phyloP scores from a whole-genome alignment of 768 basidiomycete species.

The Candolleomyces eurysporus region DNA sequence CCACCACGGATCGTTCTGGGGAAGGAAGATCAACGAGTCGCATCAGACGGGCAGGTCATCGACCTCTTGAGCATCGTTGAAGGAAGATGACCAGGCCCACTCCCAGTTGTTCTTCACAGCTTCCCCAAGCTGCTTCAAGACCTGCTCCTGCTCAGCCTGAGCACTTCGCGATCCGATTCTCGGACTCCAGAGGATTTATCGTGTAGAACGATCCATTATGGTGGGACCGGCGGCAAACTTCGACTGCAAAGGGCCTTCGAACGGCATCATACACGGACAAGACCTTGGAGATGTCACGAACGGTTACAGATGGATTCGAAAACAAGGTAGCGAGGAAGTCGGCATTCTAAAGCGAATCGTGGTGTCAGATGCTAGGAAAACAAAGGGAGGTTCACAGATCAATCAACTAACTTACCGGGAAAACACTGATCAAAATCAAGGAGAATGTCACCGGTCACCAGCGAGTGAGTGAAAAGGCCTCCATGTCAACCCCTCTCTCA shows the following conservation, averaged over 20 bases:
- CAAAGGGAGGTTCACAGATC: slow-evolving; percentile 30
- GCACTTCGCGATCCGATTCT: slow-evolving; percentile 18
- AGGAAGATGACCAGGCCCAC: slow-evolving; percentile 47
- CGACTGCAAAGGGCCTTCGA: slow-evolving; percentile 33
- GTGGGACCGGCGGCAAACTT: slow-evolving; percentile 25
- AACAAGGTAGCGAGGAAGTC: slow-evolving; percentile 37
- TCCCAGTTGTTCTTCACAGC: slow-evolving; percentile 29
- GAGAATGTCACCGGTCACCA: too few species aligned
- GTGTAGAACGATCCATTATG: slow-evolving; percentile 32
- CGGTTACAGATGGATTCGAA: slow-evolving; percentile 33
- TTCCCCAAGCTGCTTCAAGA: slow-evolving; percentile 29
- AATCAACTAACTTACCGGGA: too few species aligned
- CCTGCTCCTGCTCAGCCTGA: not conserved
- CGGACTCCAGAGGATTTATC: slow-evolving; percentile 27
- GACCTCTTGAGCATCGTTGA: slow-evolving; percentile 9
- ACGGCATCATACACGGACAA: slow-evolving; percentile 35
- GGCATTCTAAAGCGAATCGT: slow-evolving; percentile 32
- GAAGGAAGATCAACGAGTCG: not conserved
- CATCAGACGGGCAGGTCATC: slow-evolving; percentile 3
- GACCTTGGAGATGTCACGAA: slow-evolving; percentile 22
- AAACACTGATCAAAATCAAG: too few species aligned
- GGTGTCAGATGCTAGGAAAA: not conserved
- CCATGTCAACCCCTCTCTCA: too few species aligned
- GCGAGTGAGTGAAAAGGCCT: too few species aligned
- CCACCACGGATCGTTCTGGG: slow-evolving; percentile 45